A percentile compares a stretch with the other conserved stretches of the same genome.
Evolutionary conservation across 2,329 filamentous ascomycete species (phyloP).

Genomic region (Fusarium devonianum): DNA sequence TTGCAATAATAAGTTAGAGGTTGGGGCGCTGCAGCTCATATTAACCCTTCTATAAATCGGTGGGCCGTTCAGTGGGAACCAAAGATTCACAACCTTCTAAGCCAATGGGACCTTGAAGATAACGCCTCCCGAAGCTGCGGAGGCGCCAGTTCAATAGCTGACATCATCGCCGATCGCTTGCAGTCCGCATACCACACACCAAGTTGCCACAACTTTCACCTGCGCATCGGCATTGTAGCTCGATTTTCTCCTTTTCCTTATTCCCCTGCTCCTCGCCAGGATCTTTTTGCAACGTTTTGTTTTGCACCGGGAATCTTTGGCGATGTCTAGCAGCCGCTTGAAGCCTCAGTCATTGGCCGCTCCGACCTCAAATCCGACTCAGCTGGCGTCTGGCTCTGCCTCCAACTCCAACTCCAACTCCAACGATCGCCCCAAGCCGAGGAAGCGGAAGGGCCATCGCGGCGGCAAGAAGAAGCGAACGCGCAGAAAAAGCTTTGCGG

Average conservation of each 20-base stretch:
- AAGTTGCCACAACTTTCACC: slow-evolving; percentile 12
- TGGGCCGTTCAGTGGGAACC: slow-evolving; percentile 9
- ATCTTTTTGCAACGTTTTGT: neutral
- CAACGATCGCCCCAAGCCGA: slow-evolving; percentile 43
- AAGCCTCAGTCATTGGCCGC: slow-evolving; percentile 18
- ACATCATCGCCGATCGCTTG: slow-evolving; percentile 39
- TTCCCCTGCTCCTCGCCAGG: slow-evolving; percentile 7
- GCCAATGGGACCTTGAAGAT: slow-evolving; percentile 2
- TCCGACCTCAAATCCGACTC: slow-evolving; percentile 18
- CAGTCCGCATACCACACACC: neutral
- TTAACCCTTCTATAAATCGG: neutral
- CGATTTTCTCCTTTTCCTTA: slow-evolving; percentile 3
- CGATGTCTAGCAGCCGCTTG: slow-evolving; percentile 47
- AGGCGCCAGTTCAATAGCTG: slow-evolving; percentile 32
- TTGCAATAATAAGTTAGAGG: no score
- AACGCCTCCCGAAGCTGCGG: neutral
- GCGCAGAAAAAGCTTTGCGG: slow-evolving; percentile 82
- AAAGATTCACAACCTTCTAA: slow-evolving; percentile 11
- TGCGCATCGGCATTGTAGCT: slow-evolving; percentile 3
- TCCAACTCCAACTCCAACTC: slow-evolving; percentile 24
- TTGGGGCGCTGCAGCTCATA: no score
- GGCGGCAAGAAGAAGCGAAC: slow-evolving; percentile 79
- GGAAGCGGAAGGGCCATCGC: slow-evolving; percentile 76
- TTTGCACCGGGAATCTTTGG: slow-evolving; percentile 17
- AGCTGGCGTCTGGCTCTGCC: slow-evolving; percentile 23